These are phyloP conservation scores for Beauveria asiatica DNA, from an alignment of 2,329 filamentous ascomycete genomes.

Conservation along the genomic window DNA sequence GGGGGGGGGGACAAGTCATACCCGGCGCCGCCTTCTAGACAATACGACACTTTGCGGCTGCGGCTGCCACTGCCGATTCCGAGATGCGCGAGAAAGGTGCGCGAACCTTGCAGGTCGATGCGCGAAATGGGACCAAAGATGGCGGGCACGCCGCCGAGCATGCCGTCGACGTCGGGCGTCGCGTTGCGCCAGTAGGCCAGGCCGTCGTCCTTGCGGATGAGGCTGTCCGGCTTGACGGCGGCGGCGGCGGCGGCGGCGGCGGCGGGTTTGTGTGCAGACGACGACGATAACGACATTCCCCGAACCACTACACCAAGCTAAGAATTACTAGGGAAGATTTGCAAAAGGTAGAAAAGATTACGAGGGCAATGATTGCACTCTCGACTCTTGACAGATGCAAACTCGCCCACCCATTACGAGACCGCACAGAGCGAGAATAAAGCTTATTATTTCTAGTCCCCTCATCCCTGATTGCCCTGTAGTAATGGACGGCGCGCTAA, in stretches of 20 bases:
- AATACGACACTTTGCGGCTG: constrained; percentile 20
- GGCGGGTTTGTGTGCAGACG: neutral
- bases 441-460: no score
- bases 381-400: no score
- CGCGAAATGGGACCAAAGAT: constrained; percentile 37
- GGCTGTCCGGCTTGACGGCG: neutral
- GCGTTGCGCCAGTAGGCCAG: constrained; percentile 38
- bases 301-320: no score
- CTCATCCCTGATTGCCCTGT: no score
- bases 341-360: no score
- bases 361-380: no score
- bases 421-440: no score
- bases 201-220: constrained; percentile 1
- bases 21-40: constrained; percentile 33
- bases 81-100: constrained; percentile 61
- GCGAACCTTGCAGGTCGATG: constrained; percentile 61
- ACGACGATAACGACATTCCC: no score
- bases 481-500: no score
- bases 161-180: constrained; percentile 50
- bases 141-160: constrained; percentile 59
- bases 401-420: no score
- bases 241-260: neutral
- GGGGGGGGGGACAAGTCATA: constrained; percentile 17
- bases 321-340: no score
- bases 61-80: constrained; percentile 30